Evolutionary conservation across 1,284 basidiomycete species (phyloP), one percentile per base, ranked within the genome.

Genomic region (Termitomyces sp.): DNA sequence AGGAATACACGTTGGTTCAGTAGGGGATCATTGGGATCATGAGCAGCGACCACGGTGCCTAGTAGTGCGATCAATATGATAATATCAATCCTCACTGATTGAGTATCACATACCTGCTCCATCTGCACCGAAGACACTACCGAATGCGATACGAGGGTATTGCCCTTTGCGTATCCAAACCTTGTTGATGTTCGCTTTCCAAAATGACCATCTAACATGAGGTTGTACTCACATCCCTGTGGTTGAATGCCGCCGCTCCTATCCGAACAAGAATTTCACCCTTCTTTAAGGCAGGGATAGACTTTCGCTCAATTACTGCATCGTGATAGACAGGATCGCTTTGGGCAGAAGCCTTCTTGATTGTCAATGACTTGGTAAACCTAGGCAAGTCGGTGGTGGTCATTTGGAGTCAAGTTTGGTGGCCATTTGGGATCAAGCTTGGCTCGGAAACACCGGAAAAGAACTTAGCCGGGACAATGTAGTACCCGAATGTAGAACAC

Each of bases 161-260:
- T 76, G 70, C 13, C 85, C 86, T 57, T 80, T 78, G 34, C 88
- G 79, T 41, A 86, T 81, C 90, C 90, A 93, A 4, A 88, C 71
- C 88, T 90, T 39, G 24, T 48, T 28, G n/a, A 43, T 19, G 21
- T 33, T 19, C 15, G 17, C 6, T 21, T 15, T 7, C n/a, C 15
- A 21, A 42, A 21, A 42, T 36, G 34, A 17, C 8, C 33, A 36
- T 13, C 9, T 21, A 6, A 33, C 28, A 28, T 12, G 24, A 31
- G n/a, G n/a, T 15, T 41, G n/a, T 47, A 70, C 81, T 55, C 61
- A 92, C 89, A 66, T 92, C 91, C 63, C 86, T 75, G 59, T 85
- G 87, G 66, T 93, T 93, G 73, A 90, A 90, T n/a, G 80, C 82
- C 0, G 79, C 86, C 8, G 89, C 88, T 15, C 71, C 71, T 44